Conservation (phyloP, 768 basidiomycete species). For the Boletus rubroflammeus region DNA sequence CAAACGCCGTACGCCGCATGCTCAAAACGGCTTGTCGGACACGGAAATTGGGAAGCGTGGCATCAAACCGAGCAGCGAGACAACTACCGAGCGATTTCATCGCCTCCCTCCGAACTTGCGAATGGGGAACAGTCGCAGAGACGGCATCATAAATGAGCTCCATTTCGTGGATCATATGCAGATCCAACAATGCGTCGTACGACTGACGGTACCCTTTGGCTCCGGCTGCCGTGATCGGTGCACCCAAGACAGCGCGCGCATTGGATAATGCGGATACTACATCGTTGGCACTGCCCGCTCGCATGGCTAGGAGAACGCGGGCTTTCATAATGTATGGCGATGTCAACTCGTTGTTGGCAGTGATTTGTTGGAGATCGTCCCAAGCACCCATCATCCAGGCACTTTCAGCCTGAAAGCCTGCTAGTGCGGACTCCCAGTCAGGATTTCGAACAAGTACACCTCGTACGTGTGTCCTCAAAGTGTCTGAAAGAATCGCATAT, state of each 20-base stretch:
- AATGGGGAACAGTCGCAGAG: slow-evolving; percentile 35
- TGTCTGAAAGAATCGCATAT: slow-evolving; percentile 51
- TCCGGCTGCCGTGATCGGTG: slow-evolving; percentile 78
- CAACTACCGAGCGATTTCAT: slow-evolving; percentile 34
- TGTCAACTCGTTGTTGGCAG: slow-evolving; percentile 45
- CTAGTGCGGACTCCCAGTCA: slow-evolving; percentile 73
- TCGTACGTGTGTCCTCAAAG: slow-evolving; percentile 88
- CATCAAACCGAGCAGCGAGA: slow-evolving; percentile 64
- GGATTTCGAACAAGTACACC: slow-evolving; percentile 86
- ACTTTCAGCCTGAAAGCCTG: slow-evolving; percentile 87
- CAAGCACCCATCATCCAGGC: slow-evolving; percentile 97
- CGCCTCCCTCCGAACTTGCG: slow-evolving; percentile 41
- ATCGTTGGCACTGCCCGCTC: slow-evolving; percentile 43
- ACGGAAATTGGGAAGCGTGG: slow-evolving; percentile 83
- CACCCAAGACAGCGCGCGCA: slow-evolving; percentile 72
- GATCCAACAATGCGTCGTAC: slow-evolving; percentile 80
- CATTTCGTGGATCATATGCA: slow-evolving; percentile 86
- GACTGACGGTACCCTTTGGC: slow-evolving; percentile 77
- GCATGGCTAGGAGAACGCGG: slow-evolving; percentile 76
- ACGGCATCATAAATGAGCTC: slow-evolving; percentile 57
- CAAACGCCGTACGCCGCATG: slow-evolving; percentile 83
- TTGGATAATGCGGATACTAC: slow-evolving; percentile 51
- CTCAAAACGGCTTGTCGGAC: slow-evolving; percentile 85
- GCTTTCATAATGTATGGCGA: slow-evolving; percentile 71
- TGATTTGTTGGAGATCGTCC: slow-evolving; percentile 69